phyloP scores from a whole-genome alignment of 441 rosid genomes.

The Brassica hybrid region DNA sequence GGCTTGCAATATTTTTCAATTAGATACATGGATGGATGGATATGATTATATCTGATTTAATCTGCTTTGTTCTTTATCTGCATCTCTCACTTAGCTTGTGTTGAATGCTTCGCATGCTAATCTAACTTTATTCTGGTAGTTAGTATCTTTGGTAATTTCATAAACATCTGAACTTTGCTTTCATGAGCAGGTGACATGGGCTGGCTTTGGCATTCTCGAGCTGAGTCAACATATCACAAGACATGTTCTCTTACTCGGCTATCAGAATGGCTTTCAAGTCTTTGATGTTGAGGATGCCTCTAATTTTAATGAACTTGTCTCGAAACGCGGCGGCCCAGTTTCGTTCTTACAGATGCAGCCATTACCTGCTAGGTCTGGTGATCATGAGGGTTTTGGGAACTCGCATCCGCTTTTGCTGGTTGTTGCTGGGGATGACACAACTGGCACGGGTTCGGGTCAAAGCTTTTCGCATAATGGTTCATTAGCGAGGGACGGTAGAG shows the following conservation, averaged over 20 bases:
- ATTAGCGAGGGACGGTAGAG: slow-evolving; percentile 41
- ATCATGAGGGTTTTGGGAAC: slow-evolving; percentile 57
- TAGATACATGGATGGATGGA: no score
- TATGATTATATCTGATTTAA: no score
- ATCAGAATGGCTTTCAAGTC: slow-evolving; percentile 78
- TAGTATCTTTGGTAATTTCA: no score
- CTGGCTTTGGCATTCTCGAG: slow-evolving; percentile 73
- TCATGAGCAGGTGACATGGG: slow-evolving; percentile 73
- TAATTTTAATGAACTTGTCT: slow-evolving; percentile 63
- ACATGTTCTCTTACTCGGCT: slow-evolving; percentile 73
- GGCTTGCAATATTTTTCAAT: slow-evolving; percentile 3
- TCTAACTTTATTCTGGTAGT: no score
- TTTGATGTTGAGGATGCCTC: slow-evolving; percentile 84
- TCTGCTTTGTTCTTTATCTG: not conserved
- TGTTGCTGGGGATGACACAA: slow-evolving; percentile 63
- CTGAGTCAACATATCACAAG: slow-evolving; percentile 51
- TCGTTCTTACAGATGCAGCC: slow-evolving; percentile 82
- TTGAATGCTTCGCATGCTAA: no score
- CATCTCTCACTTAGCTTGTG: not conserved
- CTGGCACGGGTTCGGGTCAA: slow-evolving; percentile 45
- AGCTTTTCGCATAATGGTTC: slow-evolving; percentile 48
- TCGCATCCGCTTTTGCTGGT: slow-evolving; percentile 68
- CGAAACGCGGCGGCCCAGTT: slow-evolving; percentile 68
- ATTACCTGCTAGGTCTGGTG: slow-evolving; percentile 48
- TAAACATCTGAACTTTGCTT: no score